A percentile compares a stretch with the other conserved stretches of the same genome.
Conservation (phyloP, 768 basidiomycete species). For the Albatrellus ellisii region DNA sequence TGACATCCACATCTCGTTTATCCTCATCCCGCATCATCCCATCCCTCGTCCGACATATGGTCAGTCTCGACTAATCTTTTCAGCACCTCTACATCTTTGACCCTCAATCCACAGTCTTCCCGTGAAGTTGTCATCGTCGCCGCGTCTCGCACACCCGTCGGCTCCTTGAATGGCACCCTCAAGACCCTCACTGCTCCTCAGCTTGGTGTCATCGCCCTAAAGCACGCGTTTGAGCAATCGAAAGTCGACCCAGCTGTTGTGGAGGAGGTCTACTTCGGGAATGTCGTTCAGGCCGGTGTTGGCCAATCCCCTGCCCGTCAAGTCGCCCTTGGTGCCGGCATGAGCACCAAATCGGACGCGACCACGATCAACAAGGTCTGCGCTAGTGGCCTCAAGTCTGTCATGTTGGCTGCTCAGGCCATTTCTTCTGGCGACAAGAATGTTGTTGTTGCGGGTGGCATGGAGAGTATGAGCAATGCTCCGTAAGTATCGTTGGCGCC, state of each 20-base stretch:
- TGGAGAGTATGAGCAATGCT: conserved; percentile 99
- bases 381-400: conserved; percentile 91
- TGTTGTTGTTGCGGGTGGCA: conserved; percentile 89
- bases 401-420: conserved; percentile 87
- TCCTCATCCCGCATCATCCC: conserved; percentile 21
- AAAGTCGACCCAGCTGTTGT: conserved; percentile 68
- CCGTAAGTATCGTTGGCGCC: conserved; percentile 50
- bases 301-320: conserved; percentile 98
- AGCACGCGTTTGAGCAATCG: conserved; percentile 75
- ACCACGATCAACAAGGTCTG: conserved; percentile 99
- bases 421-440: conserved; percentile 78
- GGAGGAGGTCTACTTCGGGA: conserved; percentile 97
- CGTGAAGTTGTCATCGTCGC: conserved; percentile 90
- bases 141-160: conserved; percentile 89
- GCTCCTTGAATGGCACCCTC: conserved; percentile 82
- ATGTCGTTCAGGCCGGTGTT: conserved; percentile 94
- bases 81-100: not conserved
- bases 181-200: conserved; percentile 84
- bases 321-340: conserved; percentile 84
- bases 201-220: conserved; percentile 80
- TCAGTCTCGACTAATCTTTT: conserved; percentile 8
- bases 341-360: conserved; percentile 78
- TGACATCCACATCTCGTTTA: conserved; percentile 27
- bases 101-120: conserved; percentile 25
- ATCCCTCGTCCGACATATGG: conserved; percentile 18